Evolutionary conservation across 352 stramenopile species (phyloP).

Genomic region (Nannochloropsis limnetica): DNA sequence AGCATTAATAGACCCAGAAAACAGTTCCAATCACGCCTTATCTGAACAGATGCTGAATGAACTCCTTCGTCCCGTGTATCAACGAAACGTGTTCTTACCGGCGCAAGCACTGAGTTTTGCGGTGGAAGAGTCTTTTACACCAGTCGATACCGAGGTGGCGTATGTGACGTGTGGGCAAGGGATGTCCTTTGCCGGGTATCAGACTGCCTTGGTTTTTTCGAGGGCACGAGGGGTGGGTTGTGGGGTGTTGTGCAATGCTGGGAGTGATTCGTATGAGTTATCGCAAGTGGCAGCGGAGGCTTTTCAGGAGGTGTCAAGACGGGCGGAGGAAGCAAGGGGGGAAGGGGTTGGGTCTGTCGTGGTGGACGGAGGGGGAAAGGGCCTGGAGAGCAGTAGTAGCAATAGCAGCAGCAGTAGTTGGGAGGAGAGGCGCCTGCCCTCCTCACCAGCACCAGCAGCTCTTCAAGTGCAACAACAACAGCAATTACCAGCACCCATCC

Average conservation of each 20-base stretch:
- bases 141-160: background rate
- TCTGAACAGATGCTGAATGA: background rate
- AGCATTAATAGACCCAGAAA: background rate
- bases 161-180: background rate
- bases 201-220: background rate
- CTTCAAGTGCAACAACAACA: background rate
- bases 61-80: background rate
- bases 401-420: too few species aligned
- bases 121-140: background rate
- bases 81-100: background rate
- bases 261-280: background rate
- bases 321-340: background rate
- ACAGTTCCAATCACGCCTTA: background rate
- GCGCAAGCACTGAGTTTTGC: constrained; percentile 24
- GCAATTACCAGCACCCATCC: background rate
- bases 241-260: constrained; percentile 14
- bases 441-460: too few species aligned
- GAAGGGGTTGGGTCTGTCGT: background rate
- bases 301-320: background rate
- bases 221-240: background rate
- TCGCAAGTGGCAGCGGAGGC: background rate
- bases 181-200: background rate
- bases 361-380: background rate
- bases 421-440: too few species aligned
- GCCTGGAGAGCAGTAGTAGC: background rate